A percentile compares a stretch with the other conserved stretches of the same genome.
Evolutionary conservation across 2,329 filamentous ascomycete genomes (phyloP).

Genomic region (Botrytis pseudocinerea): DNA sequence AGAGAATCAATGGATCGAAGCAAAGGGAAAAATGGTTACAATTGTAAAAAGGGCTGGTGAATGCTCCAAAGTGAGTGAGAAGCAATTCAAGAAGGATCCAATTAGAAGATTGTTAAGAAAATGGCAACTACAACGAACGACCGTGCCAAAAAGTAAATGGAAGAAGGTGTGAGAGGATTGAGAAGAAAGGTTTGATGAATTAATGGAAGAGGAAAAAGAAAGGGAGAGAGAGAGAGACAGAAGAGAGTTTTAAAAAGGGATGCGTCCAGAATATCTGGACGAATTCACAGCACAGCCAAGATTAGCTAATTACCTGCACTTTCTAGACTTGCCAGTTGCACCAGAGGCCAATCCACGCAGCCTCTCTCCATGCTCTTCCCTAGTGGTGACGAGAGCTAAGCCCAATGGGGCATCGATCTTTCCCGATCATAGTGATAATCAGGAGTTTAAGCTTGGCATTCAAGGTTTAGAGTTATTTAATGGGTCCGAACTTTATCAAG

Average conservation of each 20-base stretch:
- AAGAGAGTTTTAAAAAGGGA: not conserved
- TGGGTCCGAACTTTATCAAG: not conserved
- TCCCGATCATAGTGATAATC: not conserved
- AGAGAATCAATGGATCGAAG: conserved; percentile 8
- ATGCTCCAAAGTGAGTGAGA: conserved; percentile 35
- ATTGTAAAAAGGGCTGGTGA: conserved; percentile 19
- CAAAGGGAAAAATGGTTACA: not conserved
- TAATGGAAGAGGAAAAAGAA: not conserved
- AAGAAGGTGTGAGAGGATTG: conserved; percentile 6
- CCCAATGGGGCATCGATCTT: not conserved
- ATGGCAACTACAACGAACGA: conserved; percentile 34
- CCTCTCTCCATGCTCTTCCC: not conserved
- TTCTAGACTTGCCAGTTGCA: not conserved
- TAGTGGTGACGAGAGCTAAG: not conserved
- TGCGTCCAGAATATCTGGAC: not conserved
- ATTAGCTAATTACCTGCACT: not conserved
- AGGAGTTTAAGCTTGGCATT: conserved; percentile 13
- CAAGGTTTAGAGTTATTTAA: conserved; percentile 17
- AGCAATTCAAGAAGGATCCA: conserved; percentile 25
- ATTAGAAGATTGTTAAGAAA: conserved; percentile 29
- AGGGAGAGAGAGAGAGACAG: conserved; percentile 7
- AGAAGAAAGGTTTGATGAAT: conserved; percentile 14
- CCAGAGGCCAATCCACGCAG: not conserved
- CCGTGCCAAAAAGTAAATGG: conserved; percentile 20
- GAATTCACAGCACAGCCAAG: not conserved